Evolutionary conservation across 495 filamentous ascomycete species (phyloP), one percentile per base, ranked within the genome.

Genomic region (Cladorrhinum samala): DNA sequence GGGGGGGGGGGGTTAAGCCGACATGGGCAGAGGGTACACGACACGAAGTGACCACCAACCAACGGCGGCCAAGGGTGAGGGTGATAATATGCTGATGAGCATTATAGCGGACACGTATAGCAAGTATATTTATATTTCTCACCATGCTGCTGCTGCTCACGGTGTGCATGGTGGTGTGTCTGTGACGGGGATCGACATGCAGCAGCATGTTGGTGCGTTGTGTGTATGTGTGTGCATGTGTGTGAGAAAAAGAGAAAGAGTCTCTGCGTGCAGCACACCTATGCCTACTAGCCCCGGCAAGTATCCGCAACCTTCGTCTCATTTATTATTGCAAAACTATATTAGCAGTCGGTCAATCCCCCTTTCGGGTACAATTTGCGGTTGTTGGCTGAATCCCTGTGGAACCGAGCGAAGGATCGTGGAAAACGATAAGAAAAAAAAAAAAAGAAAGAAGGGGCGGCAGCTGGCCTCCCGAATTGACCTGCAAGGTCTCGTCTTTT

Each of bases 111-210:
- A n/a, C n/a, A n/a, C n/a, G n/a, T n/a, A n/a, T n/a, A n/a, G n/a
- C n/a, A n/a, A n/a, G n/a, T n/a, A n/a, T n/a, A n/a, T n/a, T n/a
- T n/a, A n/a, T n/a, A n/a, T n/a, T n/a, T n/a, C n/a, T n/a, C n/a
- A n/a, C n/a, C n/a, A n/a, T n/a, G n/a, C n/a, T n/a, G n/a, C n/a
- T n/a, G n/a, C n/a, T n/a, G n/a, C n/a, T n/a, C n/a, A n/a, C n/a
- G n/a, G n/a, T n/a, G n/a, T n/a, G n/a, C n/a, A n/a, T n/a, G n/a
- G n/a, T n/a, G n/a, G n/a, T n/a, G n/a, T n/a, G n/a, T n/a, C n/a
- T 25, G 23, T 50, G 33, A 9, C 38, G 36, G 50, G 44, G 55
- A 57, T 57, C 50, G 55, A 48, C 55, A 53, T 50, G 55, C 55
- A 57, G 55, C 27, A 23, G 20, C 11, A 8, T 7, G 20, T 5